Evolutionary conservation across 1,139 yeast species (phyloP), one percentile per base, ranked within the genome.

Genomic region (Meyerozyma sp.): DNA sequence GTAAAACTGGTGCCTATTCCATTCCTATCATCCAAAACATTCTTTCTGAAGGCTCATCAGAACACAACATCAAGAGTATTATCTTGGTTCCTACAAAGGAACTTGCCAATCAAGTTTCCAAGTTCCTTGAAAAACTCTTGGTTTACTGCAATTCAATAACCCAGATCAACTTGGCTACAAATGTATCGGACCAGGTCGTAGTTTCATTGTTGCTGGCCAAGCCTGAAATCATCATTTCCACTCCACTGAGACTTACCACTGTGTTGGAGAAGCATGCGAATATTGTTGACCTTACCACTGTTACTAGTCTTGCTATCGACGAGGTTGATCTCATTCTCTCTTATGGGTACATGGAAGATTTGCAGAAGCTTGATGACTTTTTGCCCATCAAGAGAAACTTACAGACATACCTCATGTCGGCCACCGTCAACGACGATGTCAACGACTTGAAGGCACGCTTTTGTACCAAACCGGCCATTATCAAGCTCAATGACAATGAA

Each of bases 381-480:
- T 67, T 89, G 50, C 93, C 94, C 10, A 73, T 82, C 44, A 82
- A 81, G 59, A 84, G 84, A 54, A 82, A 83, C 44, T 70, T 89
- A 53, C 98, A 94, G 66, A 84, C 95, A 1, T 91, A 90, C 66
- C 70, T 94, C 52, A 93, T 93, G 98, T 88, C 96, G 62, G 99
- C 99, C 2, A 94, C 98, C 3, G 70, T 94, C 46, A 87, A 83
- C 58, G 95, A 88, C 42, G 98, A 93, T 49, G 79, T 91, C 50
- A 82, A 87, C 47, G 80, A 77, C 40, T 68, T 94, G 56, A 93
- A 93, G 63, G 61, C 70, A 39, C 77, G 79, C 56, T 90, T 86
- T 61, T 93, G 98, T 64, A 81, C 91, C 44, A 79, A 81, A 53
- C 95, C 97, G 2, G 96, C 95, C 0, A 78, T 89, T 37, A 70